Evolutionary conservation across 106 monocot species (phyloP).

Genomic region (Ottelia alismoides): DNA sequence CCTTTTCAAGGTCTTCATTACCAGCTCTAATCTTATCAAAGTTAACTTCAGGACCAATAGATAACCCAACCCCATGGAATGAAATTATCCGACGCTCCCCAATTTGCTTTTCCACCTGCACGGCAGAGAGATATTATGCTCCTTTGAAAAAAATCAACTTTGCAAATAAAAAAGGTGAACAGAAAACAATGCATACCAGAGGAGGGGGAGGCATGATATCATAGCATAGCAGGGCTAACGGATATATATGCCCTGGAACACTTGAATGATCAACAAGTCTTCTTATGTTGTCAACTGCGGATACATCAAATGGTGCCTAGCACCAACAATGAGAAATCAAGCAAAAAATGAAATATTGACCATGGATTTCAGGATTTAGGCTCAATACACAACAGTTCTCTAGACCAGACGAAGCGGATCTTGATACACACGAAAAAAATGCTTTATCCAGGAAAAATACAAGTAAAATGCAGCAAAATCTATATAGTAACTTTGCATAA

Average conservation of each 20-base stretch:
- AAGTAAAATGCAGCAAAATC: too few species aligned
- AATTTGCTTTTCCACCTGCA: constrained; percentile 82
- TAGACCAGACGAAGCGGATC: too few species aligned
- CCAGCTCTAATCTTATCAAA: constrained; percentile 23
- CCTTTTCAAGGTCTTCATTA: constrained; percentile 46
- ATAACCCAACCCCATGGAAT: constrained; percentile 79
- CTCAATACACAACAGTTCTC: too few species aligned
- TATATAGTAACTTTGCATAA: too few species aligned
- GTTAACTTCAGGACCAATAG: constrained; percentile 49
- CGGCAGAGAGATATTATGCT: background rate
- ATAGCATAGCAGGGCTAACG: constrained; percentile 68
- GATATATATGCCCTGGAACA: constrained; percentile 74
- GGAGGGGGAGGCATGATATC: constrained; percentile 93
- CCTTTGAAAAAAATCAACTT: background rate
- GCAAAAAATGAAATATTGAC: too few species aligned
- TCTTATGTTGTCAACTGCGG: constrained; percentile 92
- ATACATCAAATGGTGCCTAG: constrained; percentile 86
- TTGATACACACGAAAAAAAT: too few species aligned
- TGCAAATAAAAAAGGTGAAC: background rate
- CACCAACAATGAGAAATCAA: too few species aligned
- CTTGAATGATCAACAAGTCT: constrained; percentile 66
- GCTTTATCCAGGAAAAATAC: too few species aligned
- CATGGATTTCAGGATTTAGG: too few species aligned
- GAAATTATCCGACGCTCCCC: constrained; percentile 77
- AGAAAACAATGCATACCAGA: constrained; percentile 26